Conservation (phyloP, 805 yeast species). For the Hanseniaspora lindneri region DNA sequence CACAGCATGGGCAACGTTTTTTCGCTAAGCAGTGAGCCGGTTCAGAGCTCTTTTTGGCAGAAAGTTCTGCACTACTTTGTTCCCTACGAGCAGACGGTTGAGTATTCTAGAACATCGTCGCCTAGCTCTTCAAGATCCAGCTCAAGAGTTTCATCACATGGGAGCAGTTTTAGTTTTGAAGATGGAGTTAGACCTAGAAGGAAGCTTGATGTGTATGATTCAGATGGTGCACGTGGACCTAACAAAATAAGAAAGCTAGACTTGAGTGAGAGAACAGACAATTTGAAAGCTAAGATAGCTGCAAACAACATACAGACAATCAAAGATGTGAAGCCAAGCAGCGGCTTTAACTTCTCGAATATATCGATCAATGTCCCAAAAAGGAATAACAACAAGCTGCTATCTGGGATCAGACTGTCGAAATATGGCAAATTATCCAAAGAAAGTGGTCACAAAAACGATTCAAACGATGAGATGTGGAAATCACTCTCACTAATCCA, state of each 20-base stretch:
- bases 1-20: constrained; percentile 5
- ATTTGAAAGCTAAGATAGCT: neutral
- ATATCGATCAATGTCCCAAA: neutral
- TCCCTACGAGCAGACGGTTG: constrained; percentile 6
- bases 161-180: neutral
- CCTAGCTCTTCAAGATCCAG: constrained; percentile 7
- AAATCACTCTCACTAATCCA: neutral
- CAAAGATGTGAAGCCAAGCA: neutral
- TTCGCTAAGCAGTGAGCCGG: neutral
- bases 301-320: neutral
- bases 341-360: neutral
- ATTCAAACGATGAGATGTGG: neutral
- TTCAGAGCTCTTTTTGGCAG: neutral
- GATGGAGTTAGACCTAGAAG: neutral
- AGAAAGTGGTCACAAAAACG: neutral
- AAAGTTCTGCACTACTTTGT: constrained; percentile 2
- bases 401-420: neutral
- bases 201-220: neutral
- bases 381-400: too few species aligned
- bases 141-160: constrained; percentile 1
- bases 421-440: neutral
- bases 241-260: neutral
- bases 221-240: neutral
- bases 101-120: constrained; percentile 2
- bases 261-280: neutral